These are phyloP conservation scores for Cladorrhinum sp. DNA, from an alignment of 2,329 filamentous ascomycete genomes.

Conservation along the genomic window DNA sequence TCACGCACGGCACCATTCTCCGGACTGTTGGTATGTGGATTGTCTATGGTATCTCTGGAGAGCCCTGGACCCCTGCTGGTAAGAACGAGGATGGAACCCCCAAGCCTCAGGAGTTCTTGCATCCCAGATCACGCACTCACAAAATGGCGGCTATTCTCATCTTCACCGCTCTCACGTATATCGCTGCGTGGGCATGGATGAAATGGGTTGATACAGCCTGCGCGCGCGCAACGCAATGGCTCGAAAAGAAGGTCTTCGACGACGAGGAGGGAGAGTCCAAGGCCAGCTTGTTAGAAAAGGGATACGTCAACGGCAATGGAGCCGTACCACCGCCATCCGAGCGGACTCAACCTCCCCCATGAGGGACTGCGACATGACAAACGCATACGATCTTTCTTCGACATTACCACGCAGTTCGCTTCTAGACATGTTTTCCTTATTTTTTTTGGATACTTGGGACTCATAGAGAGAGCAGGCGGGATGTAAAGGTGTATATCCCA, in stretches of 20 bases:
- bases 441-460: background rate
- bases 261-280: slow-evolving; percentile 35
- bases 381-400: background rate
- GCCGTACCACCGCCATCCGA: background rate
- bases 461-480: background rate
- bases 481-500: background rate
- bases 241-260: slow-evolving; percentile 48
- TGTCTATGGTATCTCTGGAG: slow-evolving; percentile 46
- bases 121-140: slow-evolving; percentile 37
- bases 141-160: slow-evolving; percentile 42
- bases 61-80: slow-evolving; percentile 26
- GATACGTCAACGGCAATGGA: slow-evolving; percentile 23
- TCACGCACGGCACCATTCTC: slow-evolving; percentile 52
- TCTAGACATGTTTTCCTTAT: background rate
- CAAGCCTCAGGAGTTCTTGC: slow-evolving; percentile 42
- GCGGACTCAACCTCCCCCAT: background rate
- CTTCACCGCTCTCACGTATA: slow-evolving; percentile 47
- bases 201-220: slow-evolving; percentile 50
- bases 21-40: slow-evolving; percentile 50
- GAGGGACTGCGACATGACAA: background rate
- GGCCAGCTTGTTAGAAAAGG: slow-evolving; percentile 28
- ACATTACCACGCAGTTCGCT: background rate
- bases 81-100: slow-evolving; percentile 39
- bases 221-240: slow-evolving; percentile 44
- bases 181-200: slow-evolving; percentile 48